Base-by-base conservation (phyloP, 192 early-diverging fungal species). In the Phlyctochytrium arcticum region DNA sequence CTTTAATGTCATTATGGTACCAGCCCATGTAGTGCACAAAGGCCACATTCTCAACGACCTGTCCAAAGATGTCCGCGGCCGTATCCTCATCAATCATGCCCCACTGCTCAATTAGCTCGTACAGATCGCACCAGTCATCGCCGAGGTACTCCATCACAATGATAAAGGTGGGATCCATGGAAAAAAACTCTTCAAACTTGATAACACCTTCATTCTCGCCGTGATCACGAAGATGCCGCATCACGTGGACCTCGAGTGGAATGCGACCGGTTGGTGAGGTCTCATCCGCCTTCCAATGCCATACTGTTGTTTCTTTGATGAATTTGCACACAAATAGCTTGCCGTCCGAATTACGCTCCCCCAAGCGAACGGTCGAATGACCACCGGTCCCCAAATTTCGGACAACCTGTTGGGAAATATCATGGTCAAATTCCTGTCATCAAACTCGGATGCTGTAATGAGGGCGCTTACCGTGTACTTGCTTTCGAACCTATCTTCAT, bases 91-190 rank as follows among this genome's bases (percentile, higher is more conserved):
- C 36, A 8, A 84, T 70, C 23, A 79, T 78, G 1, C 79, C 82
- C 42, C 42, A 79, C 54, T 69, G 27, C 53, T 84, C 79, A 57
- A 84, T 74, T 48, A 74, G 81, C 33, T 81, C 75, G 50, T 79
- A 84, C 36, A 84, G 59, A 42, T 84, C 82, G 1, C 81, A 53
- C 82, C 82, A 84, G 10, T 76, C 77, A 36, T 75, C 70, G 32
- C 82, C 82, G 30, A 84, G 44, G 58, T 81, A 84, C 57, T 84
- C 82, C 79, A 81, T 84, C 6, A 81, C 70, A 35, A 83, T 80
- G 29, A 76, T 73, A 50, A 60, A 83, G 30, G 63, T 30, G 19
- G 53, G 60, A 39, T 64, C 60, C 8, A 48, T 23, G 34, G 27
- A 36, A 21, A 46, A 67, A 54, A 78, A 72, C 44, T 81, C 82